Conservation (phyloP, 352 stramenopile genomes). For the Elongisporangium prolatum region DNA sequence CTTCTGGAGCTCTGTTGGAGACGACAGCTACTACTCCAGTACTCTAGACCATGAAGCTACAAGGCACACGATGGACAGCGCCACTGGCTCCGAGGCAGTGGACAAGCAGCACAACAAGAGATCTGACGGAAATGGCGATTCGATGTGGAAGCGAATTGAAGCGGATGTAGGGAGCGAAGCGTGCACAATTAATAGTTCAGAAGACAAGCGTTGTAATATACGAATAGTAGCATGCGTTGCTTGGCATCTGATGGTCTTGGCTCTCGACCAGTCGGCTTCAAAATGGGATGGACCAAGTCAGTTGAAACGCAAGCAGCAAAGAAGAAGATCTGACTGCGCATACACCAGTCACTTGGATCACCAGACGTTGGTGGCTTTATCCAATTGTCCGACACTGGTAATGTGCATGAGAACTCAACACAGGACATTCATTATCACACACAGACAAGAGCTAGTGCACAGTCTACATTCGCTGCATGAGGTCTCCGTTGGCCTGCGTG, state of each 20-base stretch:
- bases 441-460: background rate
- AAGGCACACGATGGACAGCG: background rate
- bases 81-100: background rate
- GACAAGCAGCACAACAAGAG: too few relatives aligned
- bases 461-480: conserved; percentile 1
- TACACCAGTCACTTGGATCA: background rate
- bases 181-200: background rate
- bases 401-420: background rate
- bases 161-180: background rate
- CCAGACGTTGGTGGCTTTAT: too few relatives aligned
- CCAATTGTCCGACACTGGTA: too few relatives aligned
- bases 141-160: background rate
- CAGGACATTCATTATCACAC: background rate
- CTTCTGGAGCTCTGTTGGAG: background rate
- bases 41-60: background rate
- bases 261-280: background rate
- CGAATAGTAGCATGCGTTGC: background rate
- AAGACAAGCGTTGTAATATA: background rate
- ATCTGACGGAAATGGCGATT: background rate
- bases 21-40: background rate
- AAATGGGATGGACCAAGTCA: background rate
- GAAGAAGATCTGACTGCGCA: background rate
- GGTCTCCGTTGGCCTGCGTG: conserved; percentile 5
- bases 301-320: background rate
- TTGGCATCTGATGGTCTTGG: background rate